Evolutionary conservation across 192 early-diverging fungal species (phyloP), one percentile per base, ranked within the genome.

Genomic region (Linnemannia elongata): DNA sequence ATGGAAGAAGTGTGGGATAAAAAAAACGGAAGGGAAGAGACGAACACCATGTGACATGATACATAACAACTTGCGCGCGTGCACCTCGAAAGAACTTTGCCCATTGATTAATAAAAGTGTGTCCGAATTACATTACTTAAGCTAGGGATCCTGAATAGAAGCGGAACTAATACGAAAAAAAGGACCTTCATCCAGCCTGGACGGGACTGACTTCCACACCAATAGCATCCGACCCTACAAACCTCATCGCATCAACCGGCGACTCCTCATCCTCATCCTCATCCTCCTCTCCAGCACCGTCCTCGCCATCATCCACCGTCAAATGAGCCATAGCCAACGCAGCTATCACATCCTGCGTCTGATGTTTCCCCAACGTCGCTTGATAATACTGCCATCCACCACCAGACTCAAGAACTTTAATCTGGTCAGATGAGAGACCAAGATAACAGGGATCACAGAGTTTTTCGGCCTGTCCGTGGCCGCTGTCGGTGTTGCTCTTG

Each of bases 311-410:
- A 30, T 66, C 60, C 33, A 66, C 1, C 3, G 60, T 3, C 60
- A 66, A 6, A 33, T 66, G n/a, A 1, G 35, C 57, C 49, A 63
- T 44, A 36, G 85, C 85, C 41, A 87, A 41, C 6, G 76, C 85
- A 42, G 85, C 85, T 27, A 76, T 80, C 27, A 87, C 47, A 41
- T 44, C 85, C 35, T 77, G 79, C 4, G 79, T 69, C 36, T 81
- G 79, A 15, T 81, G 70, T 24, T 78, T 87, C 4, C 76, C 49
- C 38, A 87, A 52, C 12, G 85, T 87, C 4, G 85, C 85, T 35
- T 87, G 85, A 30, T 87, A 87, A 45, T 87, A 87, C n/a, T 81
- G 79, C 85, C 85, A 87, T 20, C 85, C 85, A 38, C 85, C 85
- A 30, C 85, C 85, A 33, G 79, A 60, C 41, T 87, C 85, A 0